Percentiles rank a stretch among this genome's conserved stretches.
These are phyloP conservation scores for Xenoacremonium recifei DNA, from an alignment of 2,329 filamentous ascomycete genomes.

Conservation along the genomic window DNA sequence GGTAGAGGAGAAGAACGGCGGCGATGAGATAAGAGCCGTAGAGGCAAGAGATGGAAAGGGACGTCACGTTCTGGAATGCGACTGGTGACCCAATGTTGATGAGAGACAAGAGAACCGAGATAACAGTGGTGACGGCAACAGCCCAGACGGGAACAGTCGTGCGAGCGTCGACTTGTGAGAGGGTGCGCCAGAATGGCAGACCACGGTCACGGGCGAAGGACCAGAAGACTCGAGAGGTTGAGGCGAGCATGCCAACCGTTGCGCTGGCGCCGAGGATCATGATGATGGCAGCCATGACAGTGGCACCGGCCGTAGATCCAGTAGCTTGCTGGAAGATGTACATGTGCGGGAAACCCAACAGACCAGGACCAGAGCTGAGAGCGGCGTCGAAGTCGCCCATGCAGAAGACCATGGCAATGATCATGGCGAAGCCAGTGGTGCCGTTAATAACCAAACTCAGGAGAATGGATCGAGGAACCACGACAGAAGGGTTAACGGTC, in stretches of 20 bases:
- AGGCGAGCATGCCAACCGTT: conserved; percentile 53
- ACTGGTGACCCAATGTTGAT: conserved; percentile 33
- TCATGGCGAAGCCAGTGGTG: conserved; percentile 52
- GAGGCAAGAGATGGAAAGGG: conserved; percentile 28
- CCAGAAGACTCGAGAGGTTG: conserved; percentile 57
- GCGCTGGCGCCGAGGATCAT: conserved; percentile 47
- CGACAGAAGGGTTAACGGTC: conserved; percentile 45
- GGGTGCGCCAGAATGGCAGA: conserved; percentile 27
- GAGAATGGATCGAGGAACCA: conserved; percentile 51
- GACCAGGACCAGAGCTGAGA: conserved; percentile 42
- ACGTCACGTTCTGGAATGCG: conserved; percentile 30
- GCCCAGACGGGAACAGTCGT: conserved; percentile 29
- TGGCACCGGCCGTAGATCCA: conserved; percentile 44
- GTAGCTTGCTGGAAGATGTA: conserved; percentile 54
- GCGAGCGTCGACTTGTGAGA: conserved; percentile 25
- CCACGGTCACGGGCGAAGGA: conserved; percentile 43
- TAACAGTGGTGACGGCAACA: conserved; percentile 23
- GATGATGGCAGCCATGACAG: conserved; percentile 49
- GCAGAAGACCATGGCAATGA: conserved; percentile 55
- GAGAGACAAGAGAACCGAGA: conserved; percentile 29
- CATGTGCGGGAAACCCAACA: conserved; percentile 53
- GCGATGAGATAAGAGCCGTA: conserved; percentile 31
- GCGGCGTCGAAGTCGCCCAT: conserved; percentile 46
- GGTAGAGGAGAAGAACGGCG: conserved; percentile 25
- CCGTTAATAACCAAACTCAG: conserved; percentile 49